Base-by-base conservation (phyloP, 306 rosid genomes). In the Vigna reflexopilosa region DNA sequence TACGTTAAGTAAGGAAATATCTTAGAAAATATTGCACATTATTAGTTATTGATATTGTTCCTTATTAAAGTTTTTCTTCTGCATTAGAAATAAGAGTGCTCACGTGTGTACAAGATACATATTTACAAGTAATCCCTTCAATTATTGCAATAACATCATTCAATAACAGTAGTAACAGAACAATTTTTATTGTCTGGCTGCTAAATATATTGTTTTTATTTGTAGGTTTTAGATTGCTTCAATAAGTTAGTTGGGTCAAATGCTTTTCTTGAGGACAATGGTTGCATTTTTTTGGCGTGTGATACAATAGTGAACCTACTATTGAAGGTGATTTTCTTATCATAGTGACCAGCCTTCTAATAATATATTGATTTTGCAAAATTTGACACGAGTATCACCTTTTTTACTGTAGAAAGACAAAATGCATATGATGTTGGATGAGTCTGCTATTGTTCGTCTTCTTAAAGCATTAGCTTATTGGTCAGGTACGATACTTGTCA, bases 181-280 rank as follows among this genome's bases (percentile, higher is more conserved):
- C 30, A 24, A 0, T n/a, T 44, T 62, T 50, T 73, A 36, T 10
- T 52, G 1, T 54, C 51, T 66, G 69, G 77, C 76, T 81, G 54
- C 47, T 42, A 9, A 79, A 62, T 72, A 42, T 73, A 56, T 71
- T 81, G 74, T 72, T 28, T 81, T 14, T 70, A 47, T 72, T 64
- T 86, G 89, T 89, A 95, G 99, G 98, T 93, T 77, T 61, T 88
- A 55, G 87, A 89, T 70, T 93, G 98, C 89, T 84, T 95, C 74
- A 70, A 82, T 76, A 91, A 85, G 59, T 85, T 93, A 85, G 77
- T 87, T 67, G 82, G 89, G 70, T 59, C 83, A 67, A 59, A 67
- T 47, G 63, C 82, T 76, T 72, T 42, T 24, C 30, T 82, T 55
- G 90, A 88, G 77, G 86, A 89, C 65, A 77, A 77, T 73, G 84